These are phyloP conservation scores for Litsea cubeba DNA, from an alignment of 164 flowering plant species.

Conservation along the genomic window DNA sequence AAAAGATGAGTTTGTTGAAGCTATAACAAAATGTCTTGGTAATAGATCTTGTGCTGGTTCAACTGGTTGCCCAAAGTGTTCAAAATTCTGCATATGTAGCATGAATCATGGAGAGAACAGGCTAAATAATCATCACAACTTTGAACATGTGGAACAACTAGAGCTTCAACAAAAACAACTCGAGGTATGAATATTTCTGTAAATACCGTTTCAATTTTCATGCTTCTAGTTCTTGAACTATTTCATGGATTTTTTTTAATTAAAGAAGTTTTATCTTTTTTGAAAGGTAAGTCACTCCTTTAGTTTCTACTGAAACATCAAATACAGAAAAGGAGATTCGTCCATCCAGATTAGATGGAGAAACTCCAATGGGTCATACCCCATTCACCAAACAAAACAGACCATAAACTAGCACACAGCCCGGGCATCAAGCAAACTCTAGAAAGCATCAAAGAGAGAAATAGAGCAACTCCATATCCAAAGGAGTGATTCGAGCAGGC, in stretches of 20 bases:
- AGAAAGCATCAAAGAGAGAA: too few relatives aligned
- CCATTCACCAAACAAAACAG: too few relatives aligned
- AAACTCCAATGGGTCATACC: too few relatives aligned
- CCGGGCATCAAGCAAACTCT: too few relatives aligned
- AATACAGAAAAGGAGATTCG: too few relatives aligned
- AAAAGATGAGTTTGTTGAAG: conserved; percentile 50
- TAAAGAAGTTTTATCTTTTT: too few relatives aligned
- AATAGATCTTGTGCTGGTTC: conserved; percentile 34
- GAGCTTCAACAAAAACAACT: conserved; percentile 50
- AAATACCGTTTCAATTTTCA: not conserved
- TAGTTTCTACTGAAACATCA: too few relatives aligned
- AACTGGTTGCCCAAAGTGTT: conserved; percentile 40
- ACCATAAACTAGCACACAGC: too few relatives aligned
- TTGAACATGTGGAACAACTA: conserved; percentile 26
- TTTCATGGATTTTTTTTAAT: not conserved
- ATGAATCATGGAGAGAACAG: conserved; percentile 26
- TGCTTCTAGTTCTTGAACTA: not conserved
- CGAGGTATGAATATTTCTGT: conserved; percentile 38
- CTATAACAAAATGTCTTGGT: conserved; percentile 47
- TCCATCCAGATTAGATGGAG: too few relatives aligned
- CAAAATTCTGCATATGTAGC: conserved; percentile 55
- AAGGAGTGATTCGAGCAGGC: too few relatives aligned
- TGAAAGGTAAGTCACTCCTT: not conserved
- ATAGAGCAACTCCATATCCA: too few relatives aligned
- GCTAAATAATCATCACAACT: conserved; percentile 10